Percentiles rank a stretch among this genome's conserved stretches.
Conservation (phyloP, 2,329 filamentous ascomycete species). For the Stachybotrys chlorohalonatus region DNA sequence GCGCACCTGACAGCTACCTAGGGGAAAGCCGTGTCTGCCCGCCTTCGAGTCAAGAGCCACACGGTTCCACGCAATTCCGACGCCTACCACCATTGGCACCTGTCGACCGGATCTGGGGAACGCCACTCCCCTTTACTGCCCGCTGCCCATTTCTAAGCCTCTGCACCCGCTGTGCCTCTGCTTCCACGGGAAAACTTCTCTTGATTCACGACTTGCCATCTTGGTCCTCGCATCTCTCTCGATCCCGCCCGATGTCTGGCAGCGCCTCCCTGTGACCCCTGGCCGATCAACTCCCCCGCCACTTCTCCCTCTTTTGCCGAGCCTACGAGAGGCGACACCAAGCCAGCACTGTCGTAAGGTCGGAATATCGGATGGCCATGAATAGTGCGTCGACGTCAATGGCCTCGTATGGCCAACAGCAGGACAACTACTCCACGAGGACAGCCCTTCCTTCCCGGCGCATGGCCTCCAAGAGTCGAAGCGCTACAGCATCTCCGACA, state of each 20-base stretch:
- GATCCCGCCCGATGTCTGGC: not conserved
- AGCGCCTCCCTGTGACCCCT: not conserved
- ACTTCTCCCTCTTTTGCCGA: not conserved
- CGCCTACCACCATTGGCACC: not conserved
- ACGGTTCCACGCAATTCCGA: not conserved
- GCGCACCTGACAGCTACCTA: not conserved
- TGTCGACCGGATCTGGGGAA: not conserved
- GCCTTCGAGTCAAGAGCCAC: not conserved
- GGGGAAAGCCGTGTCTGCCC: not conserved
- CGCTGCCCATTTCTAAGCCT: not conserved
- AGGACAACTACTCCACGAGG: constrained; percentile 16
- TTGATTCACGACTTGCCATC: not conserved
- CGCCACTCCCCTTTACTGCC: not conserved
- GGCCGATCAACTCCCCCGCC: not conserved
- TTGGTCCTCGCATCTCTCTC: not conserved
- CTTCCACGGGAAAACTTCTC: not conserved
- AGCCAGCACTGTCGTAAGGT: not conserved
- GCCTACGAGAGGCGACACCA: not conserved
- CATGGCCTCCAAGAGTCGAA: constrained; percentile 21
- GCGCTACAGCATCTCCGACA: constrained; percentile 9
- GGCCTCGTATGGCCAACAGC: constrained; percentile 16
- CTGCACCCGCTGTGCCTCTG: not conserved
- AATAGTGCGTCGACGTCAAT: constrained; percentile 17
- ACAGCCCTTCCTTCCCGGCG: constrained; percentile 29
- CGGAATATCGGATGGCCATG: constrained; percentile 15